A percentile compares a stretch with the other conserved stretches of the same genome.
Conservation (phyloP, 108 stramenopile species). For the Cyclotella sp. region DNA sequence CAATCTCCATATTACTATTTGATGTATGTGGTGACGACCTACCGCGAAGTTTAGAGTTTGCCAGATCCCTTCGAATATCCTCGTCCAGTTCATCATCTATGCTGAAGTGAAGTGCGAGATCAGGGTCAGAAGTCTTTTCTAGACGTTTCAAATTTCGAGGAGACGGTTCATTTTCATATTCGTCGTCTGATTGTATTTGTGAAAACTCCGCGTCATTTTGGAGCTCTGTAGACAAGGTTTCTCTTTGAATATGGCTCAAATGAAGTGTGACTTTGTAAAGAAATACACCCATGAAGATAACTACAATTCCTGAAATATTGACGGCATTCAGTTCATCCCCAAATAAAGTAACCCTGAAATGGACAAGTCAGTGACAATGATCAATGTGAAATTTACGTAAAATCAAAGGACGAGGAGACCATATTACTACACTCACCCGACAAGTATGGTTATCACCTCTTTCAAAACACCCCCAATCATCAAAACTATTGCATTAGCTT, state of each 20-base stretch:
- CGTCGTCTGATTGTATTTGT: constrained; percentile 34
- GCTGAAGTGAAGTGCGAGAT: constrained; percentile 34
- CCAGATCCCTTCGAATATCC: constrained; percentile 4
- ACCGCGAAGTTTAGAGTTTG: background rate
- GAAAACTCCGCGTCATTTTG: constrained; percentile 39
- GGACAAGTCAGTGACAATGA: background rate
- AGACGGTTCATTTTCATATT: constrained; percentile 35
- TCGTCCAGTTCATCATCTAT: constrained; percentile 31
- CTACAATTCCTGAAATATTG: constrained; percentile 65
- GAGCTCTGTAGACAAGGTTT: constrained; percentile 11
- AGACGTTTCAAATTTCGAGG: constrained; percentile 11
- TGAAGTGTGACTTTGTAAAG: constrained; percentile 82
- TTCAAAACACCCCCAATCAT: constrained; percentile 94
- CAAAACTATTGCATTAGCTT: constrained; percentile 80
- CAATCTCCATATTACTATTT: constrained; percentile 4
- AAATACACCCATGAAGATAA: constrained; percentile 83
- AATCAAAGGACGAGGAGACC: background rate
- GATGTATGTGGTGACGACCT: constrained; percentile 7
- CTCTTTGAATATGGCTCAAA: constrained; percentile 49
- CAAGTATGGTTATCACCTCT: constrained; percentile 84
- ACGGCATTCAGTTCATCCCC: constrained; percentile 69
- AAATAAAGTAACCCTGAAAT: constrained; percentile 69
- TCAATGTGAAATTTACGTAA: background rate
- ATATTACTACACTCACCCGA: constrained; percentile 58
- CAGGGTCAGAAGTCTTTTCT: constrained; percentile 50